Conservation (phyloP, 1,139 yeast species). For the Yamadazyma taylorii region DNA sequence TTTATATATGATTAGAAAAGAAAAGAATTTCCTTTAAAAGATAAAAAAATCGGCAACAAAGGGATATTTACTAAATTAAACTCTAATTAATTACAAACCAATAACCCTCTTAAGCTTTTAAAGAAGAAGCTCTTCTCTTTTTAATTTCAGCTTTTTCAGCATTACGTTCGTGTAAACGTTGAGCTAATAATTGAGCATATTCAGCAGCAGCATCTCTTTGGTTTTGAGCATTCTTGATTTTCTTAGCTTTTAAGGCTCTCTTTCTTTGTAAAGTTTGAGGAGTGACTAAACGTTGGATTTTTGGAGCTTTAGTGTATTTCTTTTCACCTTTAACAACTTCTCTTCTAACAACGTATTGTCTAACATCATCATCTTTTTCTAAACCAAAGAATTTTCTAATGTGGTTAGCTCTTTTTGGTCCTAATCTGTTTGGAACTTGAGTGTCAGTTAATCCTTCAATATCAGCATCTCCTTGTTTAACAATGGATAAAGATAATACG, state of each 20-base stretch:
- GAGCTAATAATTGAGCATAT: conserved; percentile 97
- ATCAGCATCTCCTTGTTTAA: conserved; percentile 96
- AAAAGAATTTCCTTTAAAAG: conserved; percentile 11
- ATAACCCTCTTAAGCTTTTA: conserved; percentile 87
- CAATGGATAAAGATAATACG: conserved; percentile 88
- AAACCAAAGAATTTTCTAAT: conserved; percentile 99
- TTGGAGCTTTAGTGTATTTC: conserved; percentile 99
- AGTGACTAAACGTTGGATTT: conserved; percentile 98
- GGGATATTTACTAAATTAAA: conserved; percentile 2
- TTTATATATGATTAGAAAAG: conserved; percentile 1
- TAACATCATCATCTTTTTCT: conserved; percentile 94
- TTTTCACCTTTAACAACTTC: conserved; percentile 97
- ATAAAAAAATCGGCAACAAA: conserved; percentile 6
- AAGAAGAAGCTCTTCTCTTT: conserved; percentile 99
- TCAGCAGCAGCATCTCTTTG: conserved; percentile 99
- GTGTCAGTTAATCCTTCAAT: conserved; percentile 94
- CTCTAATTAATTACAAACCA: conserved; percentile 5
- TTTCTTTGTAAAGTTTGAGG: conserved; percentile 99
- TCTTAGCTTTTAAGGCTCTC: conserved; percentile 93
- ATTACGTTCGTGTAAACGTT: conserved; percentile 98
- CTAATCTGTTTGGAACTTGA: conserved; percentile 97
- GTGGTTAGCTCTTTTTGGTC: conserved; percentile 99
- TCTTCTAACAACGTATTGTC: conserved; percentile 97
- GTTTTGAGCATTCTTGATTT: conserved; percentile 96
- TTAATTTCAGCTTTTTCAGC: conserved; percentile 97